A percentile compares a stretch with the other conserved stretches of the same genome.
These are phyloP conservation scores for Rhytidiadelphus loreus DNA, from an alignment of 225 moss, liverwort and hornwort species.

Conservation along the genomic window DNA sequence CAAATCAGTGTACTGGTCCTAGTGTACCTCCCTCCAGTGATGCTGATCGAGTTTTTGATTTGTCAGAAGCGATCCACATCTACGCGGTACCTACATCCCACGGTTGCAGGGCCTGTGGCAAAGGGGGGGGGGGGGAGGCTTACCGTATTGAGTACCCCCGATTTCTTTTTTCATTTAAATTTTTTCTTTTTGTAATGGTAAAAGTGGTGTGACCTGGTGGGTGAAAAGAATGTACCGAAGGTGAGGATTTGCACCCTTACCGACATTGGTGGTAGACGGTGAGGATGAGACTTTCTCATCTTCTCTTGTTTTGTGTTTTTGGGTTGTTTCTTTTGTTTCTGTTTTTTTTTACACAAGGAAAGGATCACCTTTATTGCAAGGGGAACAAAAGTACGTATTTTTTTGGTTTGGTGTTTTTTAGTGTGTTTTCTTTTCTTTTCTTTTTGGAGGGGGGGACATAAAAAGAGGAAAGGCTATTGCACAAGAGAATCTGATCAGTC, in stretches of 20 bases:
- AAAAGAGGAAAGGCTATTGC: too few species aligned
- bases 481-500: background rate
- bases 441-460: too few species aligned
- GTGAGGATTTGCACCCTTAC: background rate
- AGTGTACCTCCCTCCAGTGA: background rate
- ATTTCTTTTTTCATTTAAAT: too few species aligned
- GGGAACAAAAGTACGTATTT: too few species aligned
- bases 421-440: too few species aligned
- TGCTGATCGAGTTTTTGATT: background rate
- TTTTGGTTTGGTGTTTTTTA: background rate
- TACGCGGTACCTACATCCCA: background rate
- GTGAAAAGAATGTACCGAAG: background rate
- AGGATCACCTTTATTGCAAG: too few species aligned
- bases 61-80: conserved; percentile 7
- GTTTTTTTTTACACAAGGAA: too few species aligned
- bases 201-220: background rate
- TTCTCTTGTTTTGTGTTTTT: too few species aligned
- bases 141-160: background rate
- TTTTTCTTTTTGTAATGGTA: background rate
- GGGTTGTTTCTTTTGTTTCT: too few species aligned
- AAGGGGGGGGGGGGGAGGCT: background rate
- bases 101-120: background rate
- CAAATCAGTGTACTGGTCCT: background rate
- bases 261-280: background rate
- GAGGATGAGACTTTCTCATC: background rate